Conservation (phyloP, 2,329 filamentous ascomycete species). For the Pseudophaeomoniella oleicola region DNA sequence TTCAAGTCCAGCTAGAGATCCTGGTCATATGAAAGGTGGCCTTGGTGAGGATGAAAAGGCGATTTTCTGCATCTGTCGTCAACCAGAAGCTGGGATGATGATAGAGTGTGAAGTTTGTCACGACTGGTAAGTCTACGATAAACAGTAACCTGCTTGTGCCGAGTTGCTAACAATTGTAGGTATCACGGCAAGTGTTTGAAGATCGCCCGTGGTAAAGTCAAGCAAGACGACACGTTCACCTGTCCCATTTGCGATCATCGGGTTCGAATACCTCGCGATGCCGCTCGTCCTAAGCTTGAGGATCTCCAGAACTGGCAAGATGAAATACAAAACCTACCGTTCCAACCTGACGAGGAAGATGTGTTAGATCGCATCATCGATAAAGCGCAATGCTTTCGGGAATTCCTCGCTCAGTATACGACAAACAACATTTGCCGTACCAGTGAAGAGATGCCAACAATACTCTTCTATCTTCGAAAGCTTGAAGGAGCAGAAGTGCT, state of each 20-base stretch:
- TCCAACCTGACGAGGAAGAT: slow-evolving; percentile 91
- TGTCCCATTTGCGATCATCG: slow-evolving; percentile 97
- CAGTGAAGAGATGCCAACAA: slow-evolving; percentile 71
- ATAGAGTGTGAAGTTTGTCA: slow-evolving; percentile 97
- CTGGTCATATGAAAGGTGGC: slow-evolving; percentile 32
- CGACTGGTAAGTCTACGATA: slow-evolving; percentile 58
- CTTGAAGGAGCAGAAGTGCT: slow-evolving; percentile 94
- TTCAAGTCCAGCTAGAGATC: slow-evolving; percentile 44
- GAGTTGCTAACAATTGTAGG: slow-evolving; percentile 34
- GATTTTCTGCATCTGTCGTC: slow-evolving; percentile 94
- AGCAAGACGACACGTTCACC: slow-evolving; percentile 96
- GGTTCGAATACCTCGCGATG: slow-evolving; percentile 91
- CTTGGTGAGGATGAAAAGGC: slow-evolving; percentile 49
- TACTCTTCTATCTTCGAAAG: slow-evolving; percentile 91
- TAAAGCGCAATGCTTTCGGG: slow-evolving; percentile 69
- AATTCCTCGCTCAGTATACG: slow-evolving; percentile 66
- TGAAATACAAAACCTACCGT: slow-evolving; percentile 66
- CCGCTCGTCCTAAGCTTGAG: slow-evolving; percentile 85
- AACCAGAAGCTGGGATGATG: slow-evolving; percentile 94
- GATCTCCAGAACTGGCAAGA: slow-evolving; percentile 73
- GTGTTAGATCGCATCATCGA: slow-evolving; percentile 74
- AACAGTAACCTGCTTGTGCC: slow-evolving; percentile 1
- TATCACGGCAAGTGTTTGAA: slow-evolving; percentile 98
- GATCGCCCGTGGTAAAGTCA: slow-evolving; percentile 92
- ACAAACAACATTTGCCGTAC: slow-evolving; percentile 56